Conservation (phyloP, 23 red algal species). For the Gracilaria caudata region DNA sequence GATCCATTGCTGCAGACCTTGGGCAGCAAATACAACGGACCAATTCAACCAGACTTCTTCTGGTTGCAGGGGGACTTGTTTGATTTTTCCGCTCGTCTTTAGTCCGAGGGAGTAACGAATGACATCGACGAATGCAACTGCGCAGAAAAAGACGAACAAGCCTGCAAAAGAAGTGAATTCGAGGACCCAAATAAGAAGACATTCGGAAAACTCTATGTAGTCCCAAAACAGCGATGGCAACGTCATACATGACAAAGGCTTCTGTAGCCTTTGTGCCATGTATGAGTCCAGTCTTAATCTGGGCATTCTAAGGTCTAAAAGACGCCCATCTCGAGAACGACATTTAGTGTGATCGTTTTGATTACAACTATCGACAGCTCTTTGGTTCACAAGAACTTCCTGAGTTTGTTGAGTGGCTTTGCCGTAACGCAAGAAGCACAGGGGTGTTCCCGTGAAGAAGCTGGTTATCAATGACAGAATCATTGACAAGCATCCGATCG, state of each 20-base stretch:
- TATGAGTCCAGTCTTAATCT: neutral
- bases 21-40: constrained; percentile 51
- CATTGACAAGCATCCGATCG: constrained; percentile 44
- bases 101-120: constrained; percentile 8
- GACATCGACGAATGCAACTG: neutral
- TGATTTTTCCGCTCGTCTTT: neutral
- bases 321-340: neutral
- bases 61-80: constrained; percentile 18
- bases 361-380: neutral
- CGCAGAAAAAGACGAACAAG: neutral
- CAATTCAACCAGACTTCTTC: constrained; percentile 53
- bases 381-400: neutral
- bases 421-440: constrained; percentile 20
- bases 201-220: neutral
- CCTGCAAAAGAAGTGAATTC: neutral
- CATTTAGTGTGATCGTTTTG: neutral
- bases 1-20: constrained; percentile 40
- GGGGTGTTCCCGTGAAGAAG: constrained; percentile 28
- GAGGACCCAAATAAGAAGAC: neutral
- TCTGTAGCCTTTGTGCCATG: neutral
- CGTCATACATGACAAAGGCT: constrained; percentile 1
- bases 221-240: neutral
- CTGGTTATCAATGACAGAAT: constrained; percentile 43
- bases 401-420: neutral
- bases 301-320: constrained; percentile 5